Conservation (phyloP, 306 rosid species). For the Quercus suber region DNA sequence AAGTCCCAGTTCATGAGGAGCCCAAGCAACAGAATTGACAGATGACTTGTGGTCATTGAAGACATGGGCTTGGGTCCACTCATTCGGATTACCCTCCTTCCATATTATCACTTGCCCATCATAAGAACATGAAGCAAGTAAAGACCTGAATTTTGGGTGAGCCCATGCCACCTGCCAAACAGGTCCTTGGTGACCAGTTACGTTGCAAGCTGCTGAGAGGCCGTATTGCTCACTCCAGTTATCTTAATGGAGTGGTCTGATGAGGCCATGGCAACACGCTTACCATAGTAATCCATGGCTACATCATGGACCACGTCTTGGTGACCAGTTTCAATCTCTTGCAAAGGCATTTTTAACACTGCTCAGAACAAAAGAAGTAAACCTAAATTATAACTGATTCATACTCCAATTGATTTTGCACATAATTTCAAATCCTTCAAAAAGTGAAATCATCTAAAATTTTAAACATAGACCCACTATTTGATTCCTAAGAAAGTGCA, state of each 20-base stretch:
- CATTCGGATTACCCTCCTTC: slow-evolving; percentile 84
- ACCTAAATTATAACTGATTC: neutral
- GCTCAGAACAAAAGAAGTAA: neutral
- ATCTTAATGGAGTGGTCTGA: slow-evolving; percentile 81
- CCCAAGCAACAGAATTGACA: slow-evolving; percentile 86
- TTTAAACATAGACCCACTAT: neutral
- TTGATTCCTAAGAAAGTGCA: neutral
- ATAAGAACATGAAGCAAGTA: slow-evolving; percentile 73
- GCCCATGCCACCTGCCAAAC: slow-evolving; percentile 89
- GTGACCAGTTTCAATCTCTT: slow-evolving; percentile 78
- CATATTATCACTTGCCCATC: slow-evolving; percentile 72
- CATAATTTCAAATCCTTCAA: neutral
- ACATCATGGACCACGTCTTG: slow-evolving; percentile 73
- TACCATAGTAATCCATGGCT: slow-evolving; percentile 85
- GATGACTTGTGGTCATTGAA: slow-evolving; percentile 72
- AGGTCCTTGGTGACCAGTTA: slow-evolving; percentile 75
- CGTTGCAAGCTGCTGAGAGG: slow-evolving; percentile 76
- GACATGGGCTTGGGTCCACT: slow-evolving; percentile 73
- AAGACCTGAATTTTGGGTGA: slow-evolving; percentile 75
- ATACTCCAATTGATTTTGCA: neutral
- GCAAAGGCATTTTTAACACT: slow-evolving; percentile 55
- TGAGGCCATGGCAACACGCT: slow-evolving; percentile 77
- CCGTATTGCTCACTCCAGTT: slow-evolving; percentile 64
- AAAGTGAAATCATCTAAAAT: neutral
- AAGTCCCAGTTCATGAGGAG: slow-evolving; percentile 84